Percentiles rank a stretch among this genome's conserved stretches.
These are phyloP conservation scores for Mycena olivaceomarginata DNA, from an alignment of 768 basidiomycete genomes.

Conservation along the genomic window DNA sequence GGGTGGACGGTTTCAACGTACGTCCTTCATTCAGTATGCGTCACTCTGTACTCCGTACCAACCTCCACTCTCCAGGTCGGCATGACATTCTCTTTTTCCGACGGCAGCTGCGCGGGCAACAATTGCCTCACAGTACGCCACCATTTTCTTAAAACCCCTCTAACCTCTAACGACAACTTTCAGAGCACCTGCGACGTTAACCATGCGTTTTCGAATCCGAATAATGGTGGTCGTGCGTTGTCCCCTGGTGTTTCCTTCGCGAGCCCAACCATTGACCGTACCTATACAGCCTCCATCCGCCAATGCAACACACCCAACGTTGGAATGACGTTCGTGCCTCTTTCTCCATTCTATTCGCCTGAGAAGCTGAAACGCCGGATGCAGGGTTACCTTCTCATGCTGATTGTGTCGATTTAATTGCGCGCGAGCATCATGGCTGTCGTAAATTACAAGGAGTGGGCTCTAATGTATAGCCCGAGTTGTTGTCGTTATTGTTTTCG, in stretches of 20 bases:
- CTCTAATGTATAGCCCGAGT: constrained; percentile 5
- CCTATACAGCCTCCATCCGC: neutral
- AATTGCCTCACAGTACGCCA: neutral
- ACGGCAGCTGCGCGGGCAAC: neutral
- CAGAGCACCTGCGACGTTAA: constrained; percentile 3
- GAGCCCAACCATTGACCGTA: neutral
- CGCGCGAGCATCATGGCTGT: neutral
- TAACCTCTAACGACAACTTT: neutral
- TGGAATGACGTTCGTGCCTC: neutral
- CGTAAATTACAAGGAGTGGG: neutral
- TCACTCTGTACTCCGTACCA: neutral
- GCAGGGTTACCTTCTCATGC: neutral
- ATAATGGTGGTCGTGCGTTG: constrained; percentile 4
- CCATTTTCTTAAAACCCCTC: neutral
- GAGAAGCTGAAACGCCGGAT: neutral
- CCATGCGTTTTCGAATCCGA: neutral
- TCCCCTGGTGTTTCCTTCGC: constrained; percentile 2
- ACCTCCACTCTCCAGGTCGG: neutral
- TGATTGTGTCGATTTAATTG: constrained; percentile 2
- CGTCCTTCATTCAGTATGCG: neutral
- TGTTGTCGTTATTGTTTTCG: constrained; percentile 4
- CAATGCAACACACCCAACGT: constrained; percentile 1
- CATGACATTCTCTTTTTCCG: neutral
- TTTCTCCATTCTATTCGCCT: neutral
- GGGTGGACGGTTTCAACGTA: neutral